Base-by-base conservation (phyloP, 768 basidiomycete species). In the Gloeopeniophorella convolvens region DNA sequence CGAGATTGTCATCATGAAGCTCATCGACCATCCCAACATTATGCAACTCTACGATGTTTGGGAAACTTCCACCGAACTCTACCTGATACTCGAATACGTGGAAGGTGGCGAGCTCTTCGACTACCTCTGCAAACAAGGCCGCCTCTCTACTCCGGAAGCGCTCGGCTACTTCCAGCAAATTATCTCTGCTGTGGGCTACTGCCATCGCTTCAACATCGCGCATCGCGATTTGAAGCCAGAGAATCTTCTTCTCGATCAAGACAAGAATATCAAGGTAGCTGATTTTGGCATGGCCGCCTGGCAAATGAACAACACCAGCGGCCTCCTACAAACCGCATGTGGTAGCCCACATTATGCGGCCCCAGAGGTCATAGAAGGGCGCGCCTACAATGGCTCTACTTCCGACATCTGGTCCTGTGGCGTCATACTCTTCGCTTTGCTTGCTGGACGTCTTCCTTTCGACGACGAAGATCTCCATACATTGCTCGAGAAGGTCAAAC, bases 221-320 rank as follows among this genome's bases (percentile, higher is more conserved):
- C 94, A 96, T 63, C 83, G 94, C 31, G 94, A 97, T 67, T 73
- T 97, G 44, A 58, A 98, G 63, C 91, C 89, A 2, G 94, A 96
- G 66, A 98, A 96, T 63, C 73, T 98, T 26, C 74, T 98, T 44
- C 79, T 95, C 42, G 89, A 91, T 70, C 72, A 77, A 32, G 71
- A 89, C 60, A 79, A 76, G 56, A 92, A 91, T 59, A 83, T 97
- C 78, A 98, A 95, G 64, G 83, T 97, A 28, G 92, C 89, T 2
- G 94, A 97, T 68, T 94, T 96, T 63, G 93, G 94, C n/a, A 93
- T 96, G 89, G 92, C 93, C 3, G 87, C 88, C 28, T 93, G 89
- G 85, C 88, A 92, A 66, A 74, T 70, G 21, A 77, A 78, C 53
- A 73, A 75, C 42, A 73, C 69, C 11, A 72, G 75, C 33, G 69